These are phyloP conservation scores for Metroxylon sagu DNA, from an alignment of 176 grass and related monocot species.

Conservation along the genomic window DNA sequence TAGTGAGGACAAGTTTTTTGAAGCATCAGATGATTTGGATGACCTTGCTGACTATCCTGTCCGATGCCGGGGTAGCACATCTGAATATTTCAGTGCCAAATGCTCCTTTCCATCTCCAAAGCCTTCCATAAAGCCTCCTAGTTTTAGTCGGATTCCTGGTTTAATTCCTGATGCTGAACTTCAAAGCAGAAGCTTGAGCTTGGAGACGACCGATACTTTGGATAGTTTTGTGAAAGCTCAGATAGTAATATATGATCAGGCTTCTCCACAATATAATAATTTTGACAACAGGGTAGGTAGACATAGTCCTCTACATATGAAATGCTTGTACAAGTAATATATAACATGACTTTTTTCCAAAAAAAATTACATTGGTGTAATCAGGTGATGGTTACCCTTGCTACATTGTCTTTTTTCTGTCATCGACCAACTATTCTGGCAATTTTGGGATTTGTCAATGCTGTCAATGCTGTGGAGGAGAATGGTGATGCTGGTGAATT, in stretches of 20 bases:
- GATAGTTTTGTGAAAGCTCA: conserved; percentile 95
- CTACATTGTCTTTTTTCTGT: conserved; percentile 87
- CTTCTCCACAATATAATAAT: conserved; percentile 73
- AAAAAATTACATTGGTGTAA: conserved; percentile 9
- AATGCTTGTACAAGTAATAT: conserved; percentile 1
- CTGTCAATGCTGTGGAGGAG: conserved; percentile 55
- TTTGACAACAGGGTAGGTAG: conserved; percentile 82
- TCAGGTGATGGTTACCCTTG: conserved; percentile 82
- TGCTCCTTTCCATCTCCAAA: conserved; percentile 33
- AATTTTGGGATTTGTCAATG: conserved; percentile 86
- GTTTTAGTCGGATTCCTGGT: conserved; percentile 66
- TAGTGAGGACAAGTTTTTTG: conserved; percentile 80
- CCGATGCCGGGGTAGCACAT: conserved; percentile 40
- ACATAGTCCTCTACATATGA: not conserved
- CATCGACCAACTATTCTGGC: conserved; percentile 87
- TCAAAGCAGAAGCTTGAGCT: conserved; percentile 32
- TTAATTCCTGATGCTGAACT: conserved; percentile 70
- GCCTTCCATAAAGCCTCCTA: conserved; percentile 54
- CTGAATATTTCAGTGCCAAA: conserved; percentile 50
- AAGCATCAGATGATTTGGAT: conserved; percentile 88
- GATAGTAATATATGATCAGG: conserved; percentile 80
- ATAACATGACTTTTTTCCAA: no score
- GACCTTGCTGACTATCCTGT: conserved; percentile 50
- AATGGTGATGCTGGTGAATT: conserved; percentile 28
- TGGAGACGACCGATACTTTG: conserved; percentile 40